Base-by-base conservation (phyloP, 2,329 filamentous ascomycete genomes). In the Coniochaeta sp. region DNA sequence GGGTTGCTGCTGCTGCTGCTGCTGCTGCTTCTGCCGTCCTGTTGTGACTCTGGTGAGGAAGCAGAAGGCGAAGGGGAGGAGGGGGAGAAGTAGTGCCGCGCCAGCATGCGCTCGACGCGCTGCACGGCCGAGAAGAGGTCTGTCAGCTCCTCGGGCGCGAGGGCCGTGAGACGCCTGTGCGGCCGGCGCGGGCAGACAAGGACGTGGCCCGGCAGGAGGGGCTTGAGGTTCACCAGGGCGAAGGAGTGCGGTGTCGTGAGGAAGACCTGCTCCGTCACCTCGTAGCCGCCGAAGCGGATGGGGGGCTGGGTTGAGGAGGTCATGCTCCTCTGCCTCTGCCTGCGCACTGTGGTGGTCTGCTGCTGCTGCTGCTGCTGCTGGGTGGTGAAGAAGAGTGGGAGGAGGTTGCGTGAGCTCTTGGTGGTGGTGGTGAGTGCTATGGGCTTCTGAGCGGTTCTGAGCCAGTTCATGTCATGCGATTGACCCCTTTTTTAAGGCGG, bases 151-250 rank as follows among this genome's bases (percentile, higher is more conserved):
- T 79, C 77, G 0, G 81, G 67, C 0, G 85, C 84, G 55, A 97
- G 84, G 71, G 96, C 89, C 58, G 86, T 84, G 60, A 98, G 82
- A 57, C 91, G 89, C 55, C 81, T 84, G 65, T 92, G 88, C 30
- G 79, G 75, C 36, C 81, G 81, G 22, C 85, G 82, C 0, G 95
- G 91, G 65, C 90, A 96, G 62, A 99, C 84, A 34, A 99, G 89
- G 63, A 98, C 88, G 77, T 99, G 95, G 60, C 95, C 95, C 0
- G 93, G 92, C 1, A 97, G 83, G 40, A 99, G 84, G 26, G 95
- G 95, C 76, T 96, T 97, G 72, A 98, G 85, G 77, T 99, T 99
- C 61, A 98, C 93, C 63, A 98, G 81, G 59, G 91, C 92, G 77
- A 92, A 97, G 66, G 88, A 90, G 68, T 89, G 81, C 0, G 84